Base-by-base conservation (phyloP, 768 basidiomycete species). In the Tulasnella sp. region DNA sequence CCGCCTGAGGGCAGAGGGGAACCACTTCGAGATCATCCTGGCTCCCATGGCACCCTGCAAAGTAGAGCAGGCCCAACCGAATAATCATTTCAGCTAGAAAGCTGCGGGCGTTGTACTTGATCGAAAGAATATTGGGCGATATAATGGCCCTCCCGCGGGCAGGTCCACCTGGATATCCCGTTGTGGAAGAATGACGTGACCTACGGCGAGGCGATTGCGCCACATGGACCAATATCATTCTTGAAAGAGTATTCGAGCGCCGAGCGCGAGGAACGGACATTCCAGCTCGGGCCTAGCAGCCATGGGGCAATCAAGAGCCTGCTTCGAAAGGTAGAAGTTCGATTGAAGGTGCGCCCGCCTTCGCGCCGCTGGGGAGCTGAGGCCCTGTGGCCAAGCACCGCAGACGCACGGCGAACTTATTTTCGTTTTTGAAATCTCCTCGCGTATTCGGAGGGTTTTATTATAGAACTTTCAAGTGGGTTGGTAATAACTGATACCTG, bases 281-380 rank as follows among this genome's bases (percentile, higher is more conserved):
- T 67, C 61, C 61, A 67, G 29, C 61, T 26, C 32, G 32, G 44
- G 26, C 11, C 15, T 35, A 67, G 32, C 13, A 32, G 61, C 29
- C 61, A 67, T 67, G 26, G 32, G 29, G 61, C 32, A 29, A 16
- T 67, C 61, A 26, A 67, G 26, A 26, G 26, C 29, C 32, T 10
- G 61, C 61, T 29, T 67, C 61, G 61, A 67, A 67, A 67, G 26
- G 29, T 67, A 35, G 61, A 67, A 35, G 26, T 67, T 67, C 61
- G 61, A 67, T 67, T 67, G 61, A 67, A 3, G 61, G 61, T 10
- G 61, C 61, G 61, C 61, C 61, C 61, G 61, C 61, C 61, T 67
- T 67, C 26, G 29, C 61, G 61, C 61, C 61, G 61, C 32, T 67
- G 61, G 61, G 61, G 29, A 67, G 61, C 61, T 67, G 29, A 67